These are phyloP conservation scores for Barbarea vulgaris DNA, from an alignment of 345 rosid species.

Conservation along the genomic window DNA sequence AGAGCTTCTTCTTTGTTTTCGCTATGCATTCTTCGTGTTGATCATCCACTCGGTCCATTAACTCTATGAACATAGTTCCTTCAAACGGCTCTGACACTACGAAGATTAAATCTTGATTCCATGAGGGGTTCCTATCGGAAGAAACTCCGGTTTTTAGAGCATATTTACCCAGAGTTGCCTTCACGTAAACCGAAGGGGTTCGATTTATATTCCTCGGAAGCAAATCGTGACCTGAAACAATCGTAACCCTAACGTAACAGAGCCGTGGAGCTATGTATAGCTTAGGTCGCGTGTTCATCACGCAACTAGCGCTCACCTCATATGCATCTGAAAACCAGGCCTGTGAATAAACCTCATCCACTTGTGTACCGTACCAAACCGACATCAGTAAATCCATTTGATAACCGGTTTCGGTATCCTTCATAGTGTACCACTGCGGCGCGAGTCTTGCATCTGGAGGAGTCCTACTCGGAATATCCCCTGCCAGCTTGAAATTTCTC, in stretches of 20 bases:
- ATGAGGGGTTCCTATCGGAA: constrained; percentile 23
- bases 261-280: constrained; percentile 36
- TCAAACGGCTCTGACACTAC: constrained; percentile 32
- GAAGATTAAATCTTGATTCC: constrained; percentile 38
- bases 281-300: constrained; percentile 33
- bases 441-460: constrained; percentile 35
- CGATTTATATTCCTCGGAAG: neutral
- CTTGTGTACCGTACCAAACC: constrained; percentile 37
- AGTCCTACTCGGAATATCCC: constrained; percentile 21
- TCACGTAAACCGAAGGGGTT: constrained; percentile 25
- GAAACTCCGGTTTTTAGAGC: neutral
- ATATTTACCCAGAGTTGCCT: neutral
- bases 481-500: constrained; percentile 16
- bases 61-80: neutral
- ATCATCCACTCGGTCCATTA: neutral
- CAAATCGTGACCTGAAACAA: constrained; percentile 37
- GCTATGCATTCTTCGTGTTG: constrained; percentile 23
- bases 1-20: constrained; percentile 4
- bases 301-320: constrained; percentile 14
- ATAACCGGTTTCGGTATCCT: constrained; percentile 1
- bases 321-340: constrained; percentile 36
- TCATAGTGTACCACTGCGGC: constrained; percentile 10
- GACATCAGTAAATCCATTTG: constrained; percentile 15
- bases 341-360: constrained; percentile 24
- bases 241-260: constrained; percentile 35